Evolutionary conservation across 1,284 basidiomycete genomes (phyloP), one percentile per base, ranked within the genome.

Genomic region (Agroathelia rolfsii): DNA sequence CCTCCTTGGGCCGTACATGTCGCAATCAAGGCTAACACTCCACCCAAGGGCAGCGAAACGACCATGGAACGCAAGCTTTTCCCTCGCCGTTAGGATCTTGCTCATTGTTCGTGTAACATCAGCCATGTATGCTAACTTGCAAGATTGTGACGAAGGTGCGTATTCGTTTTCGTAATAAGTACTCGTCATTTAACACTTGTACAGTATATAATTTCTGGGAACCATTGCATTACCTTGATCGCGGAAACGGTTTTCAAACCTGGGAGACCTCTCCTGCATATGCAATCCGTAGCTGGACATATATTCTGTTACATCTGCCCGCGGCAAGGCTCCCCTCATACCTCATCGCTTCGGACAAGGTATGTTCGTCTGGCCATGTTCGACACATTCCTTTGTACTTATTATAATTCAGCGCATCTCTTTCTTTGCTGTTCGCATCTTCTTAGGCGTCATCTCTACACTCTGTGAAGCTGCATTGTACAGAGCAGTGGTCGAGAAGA

Each of bases 201-300:
- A n/a, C 43, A 95, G 92, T 94, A 8, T 98, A 82, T 69, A 98
- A 98, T 58, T 98, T 96, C 58, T 98, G 88, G 88, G 95, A 98
- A 52, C 94, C 95, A 14, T 61, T 98, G 20, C 94, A 97, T 57
- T 90, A 92, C 57, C 64, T 93, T 34, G 72, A 78, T 42, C 64
- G 77, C 42, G 86, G 86, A 18, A 65, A 78, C 45, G 89, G 86
- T 5, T 97, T 98, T 56, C 92, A 98, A 59, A 97, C 95, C 1
- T 98, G 95, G 95, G 95, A 98, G 53, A 79, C 88, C 5, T 87
- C 92, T 7, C 92, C 95, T 5, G 60, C 74, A 36, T 96, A 83
- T 51, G 80, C 90, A 5, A 81, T 99, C 42, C 69, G 95, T 40
- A 93, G 87, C 42, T 98, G 92, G 90, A 76, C 88, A 6, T 98